Evolutionary conservation across 2,329 filamentous ascomycete species (phyloP).

Genomic region (Juglanconis oblonga): DNA sequence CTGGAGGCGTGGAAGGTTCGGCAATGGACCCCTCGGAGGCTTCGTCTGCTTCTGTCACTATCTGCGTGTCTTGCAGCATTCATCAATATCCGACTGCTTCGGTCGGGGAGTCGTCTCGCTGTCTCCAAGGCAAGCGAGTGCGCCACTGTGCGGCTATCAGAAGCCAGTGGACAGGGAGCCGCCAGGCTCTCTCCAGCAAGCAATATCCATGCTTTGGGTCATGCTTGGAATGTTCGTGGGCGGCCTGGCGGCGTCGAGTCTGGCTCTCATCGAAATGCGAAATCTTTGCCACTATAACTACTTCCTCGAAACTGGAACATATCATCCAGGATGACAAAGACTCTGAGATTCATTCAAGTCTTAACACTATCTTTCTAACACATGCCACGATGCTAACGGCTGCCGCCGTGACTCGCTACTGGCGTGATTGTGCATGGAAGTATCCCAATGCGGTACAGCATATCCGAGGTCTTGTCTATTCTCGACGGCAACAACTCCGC

Average conservation of each 20-base stretch:
- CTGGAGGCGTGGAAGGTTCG: not conserved
- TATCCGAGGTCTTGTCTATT: not conserved
- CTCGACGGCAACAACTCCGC: not conserved
- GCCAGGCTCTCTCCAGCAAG: not conserved
- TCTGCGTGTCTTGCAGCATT: not conserved
- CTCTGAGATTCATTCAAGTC: not conserved
- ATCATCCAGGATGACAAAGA: not conserved
- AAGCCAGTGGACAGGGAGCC: not conserved
- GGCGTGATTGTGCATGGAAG: not conserved
- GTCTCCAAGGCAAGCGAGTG: not conserved
- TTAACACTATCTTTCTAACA: not conserved
- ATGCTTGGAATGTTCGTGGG: not conserved
- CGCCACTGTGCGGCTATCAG: not conserved
- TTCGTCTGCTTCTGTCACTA: not conserved
- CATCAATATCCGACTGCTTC: not conserved
- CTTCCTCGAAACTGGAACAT: not conserved
- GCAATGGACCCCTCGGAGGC: not conserved
- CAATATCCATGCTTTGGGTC: not conserved
- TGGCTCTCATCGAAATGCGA: not conserved
- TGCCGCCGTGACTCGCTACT: not conserved
- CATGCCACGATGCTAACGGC: not conserved
- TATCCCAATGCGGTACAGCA: not conserved
- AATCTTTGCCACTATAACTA: not conserved
- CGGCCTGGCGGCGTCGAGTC: not conserved
- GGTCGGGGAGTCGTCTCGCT: not conserved